Conservation (phyloP, 2,329 filamentous ascomycete genomes). For the Ophiocordyceps camponoti-floridani region DNA sequence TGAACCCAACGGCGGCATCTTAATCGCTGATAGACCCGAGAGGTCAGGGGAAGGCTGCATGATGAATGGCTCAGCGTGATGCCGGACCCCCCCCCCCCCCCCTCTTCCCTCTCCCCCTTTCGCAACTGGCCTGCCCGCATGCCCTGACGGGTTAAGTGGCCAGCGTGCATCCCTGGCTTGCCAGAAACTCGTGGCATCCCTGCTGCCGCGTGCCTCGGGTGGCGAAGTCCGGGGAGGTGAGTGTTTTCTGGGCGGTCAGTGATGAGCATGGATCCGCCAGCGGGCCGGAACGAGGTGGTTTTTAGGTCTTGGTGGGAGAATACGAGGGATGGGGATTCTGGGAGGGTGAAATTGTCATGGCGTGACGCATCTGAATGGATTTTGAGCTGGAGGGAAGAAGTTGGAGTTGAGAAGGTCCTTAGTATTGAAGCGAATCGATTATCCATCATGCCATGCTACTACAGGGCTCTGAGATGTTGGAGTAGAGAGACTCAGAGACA, state of each 20-base stretch:
- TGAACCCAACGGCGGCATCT: not conserved
- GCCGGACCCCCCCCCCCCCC: not conserved
- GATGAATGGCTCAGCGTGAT: not conserved
- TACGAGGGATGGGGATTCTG: not conserved
- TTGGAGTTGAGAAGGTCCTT: too few species aligned
- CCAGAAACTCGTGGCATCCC: not conserved
- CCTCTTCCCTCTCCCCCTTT: not conserved
- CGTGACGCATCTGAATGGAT: too few species aligned
- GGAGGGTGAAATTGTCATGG: not conserved
- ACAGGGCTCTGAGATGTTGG: not conserved
- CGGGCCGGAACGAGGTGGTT: not conserved
- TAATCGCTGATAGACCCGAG: not conserved
- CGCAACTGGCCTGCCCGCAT: not conserved
- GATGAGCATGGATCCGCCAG: not conserved
- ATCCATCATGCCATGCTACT: not conserved
- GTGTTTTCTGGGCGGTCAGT: not conserved
- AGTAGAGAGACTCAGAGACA: not conserved
- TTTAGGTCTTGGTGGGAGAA: not conserved
- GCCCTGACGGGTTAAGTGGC: not conserved
- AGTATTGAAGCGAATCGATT: not conserved
- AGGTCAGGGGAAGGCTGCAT: not conserved
- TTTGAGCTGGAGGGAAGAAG: too few species aligned
- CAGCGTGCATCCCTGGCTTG: not conserved
- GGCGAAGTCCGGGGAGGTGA: not conserved
- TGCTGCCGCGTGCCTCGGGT: constrained; percentile 1